These are phyloP conservation scores for Cyathus striatus DNA, from an alignment of 768 basidiomycete genomes.

Conservation along the genomic window DNA sequence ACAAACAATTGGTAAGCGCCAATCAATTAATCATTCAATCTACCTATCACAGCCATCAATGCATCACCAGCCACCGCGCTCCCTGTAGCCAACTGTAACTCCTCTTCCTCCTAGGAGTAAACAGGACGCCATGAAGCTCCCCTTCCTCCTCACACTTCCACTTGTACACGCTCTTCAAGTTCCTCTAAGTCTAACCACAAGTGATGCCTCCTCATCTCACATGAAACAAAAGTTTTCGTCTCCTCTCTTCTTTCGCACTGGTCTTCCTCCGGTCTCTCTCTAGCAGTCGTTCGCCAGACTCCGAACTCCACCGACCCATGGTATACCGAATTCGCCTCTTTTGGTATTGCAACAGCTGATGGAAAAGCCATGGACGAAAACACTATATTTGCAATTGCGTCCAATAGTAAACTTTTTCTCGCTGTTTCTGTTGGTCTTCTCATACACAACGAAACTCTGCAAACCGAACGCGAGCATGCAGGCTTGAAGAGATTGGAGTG, in stretches of 20 bases:
- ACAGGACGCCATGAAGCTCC: too few relatives aligned
- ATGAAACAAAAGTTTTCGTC: constrained; percentile 16
- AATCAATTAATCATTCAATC: too few relatives aligned
- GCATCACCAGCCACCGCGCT: too few relatives aligned
- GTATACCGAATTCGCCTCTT: constrained; percentile 31
- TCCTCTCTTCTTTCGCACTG: constrained; percentile 22
- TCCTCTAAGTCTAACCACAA: too few relatives aligned
- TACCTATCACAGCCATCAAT: too few relatives aligned
- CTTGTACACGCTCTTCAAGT: too few relatives aligned
- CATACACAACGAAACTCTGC: constrained; percentile 29
- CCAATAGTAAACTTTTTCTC: constrained; percentile 38
- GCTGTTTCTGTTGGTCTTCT: constrained; percentile 33
- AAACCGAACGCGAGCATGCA: constrained; percentile 18
- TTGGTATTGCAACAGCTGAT: constrained; percentile 27
- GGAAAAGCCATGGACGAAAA: constrained; percentile 33
- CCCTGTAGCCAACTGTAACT: too few relatives aligned
- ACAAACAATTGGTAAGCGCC: too few relatives aligned
- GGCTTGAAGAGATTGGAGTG: too few relatives aligned
- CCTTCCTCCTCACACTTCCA: too few relatives aligned
- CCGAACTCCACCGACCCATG: constrained; percentile 21
- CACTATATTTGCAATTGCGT: constrained; percentile 39
- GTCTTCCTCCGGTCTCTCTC: constrained; percentile 32
- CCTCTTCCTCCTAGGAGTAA: too few relatives aligned
- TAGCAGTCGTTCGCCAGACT: constrained; percentile 34
- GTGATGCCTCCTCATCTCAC: constrained; percentile 18